These are phyloP conservation scores for Pseudogymnoascus pannorum DNA, from an alignment of 2,329 filamentous ascomycete species.

Conservation along the genomic window DNA sequence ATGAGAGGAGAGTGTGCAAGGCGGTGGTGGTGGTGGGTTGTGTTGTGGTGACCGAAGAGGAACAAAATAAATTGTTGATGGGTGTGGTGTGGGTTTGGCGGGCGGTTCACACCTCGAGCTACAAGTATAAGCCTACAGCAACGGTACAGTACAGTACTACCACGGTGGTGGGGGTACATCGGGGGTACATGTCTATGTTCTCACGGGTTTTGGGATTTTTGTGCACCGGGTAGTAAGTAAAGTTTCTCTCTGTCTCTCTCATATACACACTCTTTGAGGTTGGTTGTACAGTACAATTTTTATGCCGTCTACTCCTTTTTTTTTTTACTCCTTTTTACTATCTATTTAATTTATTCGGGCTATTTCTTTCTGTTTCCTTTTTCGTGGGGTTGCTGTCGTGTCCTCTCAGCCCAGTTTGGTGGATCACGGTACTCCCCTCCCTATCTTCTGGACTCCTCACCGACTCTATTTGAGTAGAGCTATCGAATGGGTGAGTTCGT, in stretches of 20 bases:
- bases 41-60: constrained; percentile 18
- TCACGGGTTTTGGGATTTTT: background rate
- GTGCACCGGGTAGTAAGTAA: too few species aligned
- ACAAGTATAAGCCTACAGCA: background rate
- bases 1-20: constrained; percentile 14
- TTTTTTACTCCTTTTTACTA: background rate
- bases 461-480: background rate
- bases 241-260: background rate
- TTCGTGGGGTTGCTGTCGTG: background rate
- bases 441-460: background rate
- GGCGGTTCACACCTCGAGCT: background rate
- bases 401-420: background rate
- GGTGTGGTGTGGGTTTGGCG: constrained; percentile 12
- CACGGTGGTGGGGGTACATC: background rate
- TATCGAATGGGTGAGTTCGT: background rate
- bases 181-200: background rate
- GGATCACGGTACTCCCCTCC: background rate
- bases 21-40: constrained; percentile 13
- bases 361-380: background rate
- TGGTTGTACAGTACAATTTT: background rate
- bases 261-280: background rate
- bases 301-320: too few species aligned
- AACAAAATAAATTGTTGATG: constrained; percentile 15
- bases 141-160: background rate
- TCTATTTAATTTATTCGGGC: background rate